Percentiles rank a stretch among this genome's conserved stretches.
Evolutionary conservation across 192 early-diverging fungal species (phyloP).

Genomic region (Coemansia interrupta): DNA sequence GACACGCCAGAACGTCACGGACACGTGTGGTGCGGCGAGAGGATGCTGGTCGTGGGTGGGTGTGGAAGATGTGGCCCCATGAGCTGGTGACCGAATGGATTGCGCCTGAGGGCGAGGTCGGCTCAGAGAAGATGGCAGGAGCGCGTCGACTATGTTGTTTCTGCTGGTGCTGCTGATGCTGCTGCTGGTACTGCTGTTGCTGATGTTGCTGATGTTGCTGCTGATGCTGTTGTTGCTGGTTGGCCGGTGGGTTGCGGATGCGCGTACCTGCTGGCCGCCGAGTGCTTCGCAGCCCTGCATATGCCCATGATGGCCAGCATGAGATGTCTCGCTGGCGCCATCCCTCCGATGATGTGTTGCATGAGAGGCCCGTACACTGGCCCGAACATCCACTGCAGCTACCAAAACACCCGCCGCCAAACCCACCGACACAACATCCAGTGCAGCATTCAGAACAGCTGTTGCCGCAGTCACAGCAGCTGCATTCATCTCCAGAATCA

Average conservation of each 20-base stretch:
- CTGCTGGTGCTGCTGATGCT: background rate
- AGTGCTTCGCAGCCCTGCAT: too few relatives aligned
- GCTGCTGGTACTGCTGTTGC: background rate
- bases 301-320: too few relatives aligned
- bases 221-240: background rate
- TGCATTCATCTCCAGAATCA: too few relatives aligned
- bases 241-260: background rate
- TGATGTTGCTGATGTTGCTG: background rate
- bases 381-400: too few relatives aligned
- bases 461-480: too few relatives aligned
- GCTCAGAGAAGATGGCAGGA: too few relatives aligned
- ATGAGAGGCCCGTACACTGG: too few relatives aligned
- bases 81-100: conserved; percentile 19
- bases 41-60: conserved; percentile 6
- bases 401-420: too few relatives aligned
- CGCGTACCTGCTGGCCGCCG: background rate
- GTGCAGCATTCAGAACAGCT: too few relatives aligned
- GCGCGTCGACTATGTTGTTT: background rate
- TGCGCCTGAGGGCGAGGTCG: background rate
- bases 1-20: conserved; percentile 27
- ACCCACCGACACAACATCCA: too few relatives aligned
- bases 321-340: too few relatives aligned
- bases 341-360: too few relatives aligned
- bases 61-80: conserved; percentile 38
- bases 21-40: conserved; percentile 2